Evolutionary conservation across 805 yeast genomes (phyloP).

Genomic region (Candida loeiensis): DNA sequence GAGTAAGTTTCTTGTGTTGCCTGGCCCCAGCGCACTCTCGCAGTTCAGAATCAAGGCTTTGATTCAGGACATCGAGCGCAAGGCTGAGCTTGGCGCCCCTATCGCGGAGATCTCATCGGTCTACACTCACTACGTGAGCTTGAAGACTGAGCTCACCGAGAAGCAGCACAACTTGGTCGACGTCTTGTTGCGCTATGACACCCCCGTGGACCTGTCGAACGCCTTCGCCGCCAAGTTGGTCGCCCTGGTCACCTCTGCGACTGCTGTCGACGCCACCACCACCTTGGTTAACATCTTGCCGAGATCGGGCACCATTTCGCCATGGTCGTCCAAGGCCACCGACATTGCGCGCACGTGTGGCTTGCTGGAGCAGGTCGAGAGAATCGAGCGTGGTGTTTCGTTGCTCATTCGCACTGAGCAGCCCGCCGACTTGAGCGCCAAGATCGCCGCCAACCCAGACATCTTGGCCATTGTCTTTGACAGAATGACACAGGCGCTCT

Average conservation of each 20-base stretch:
- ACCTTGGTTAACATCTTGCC: conserved; percentile 78
- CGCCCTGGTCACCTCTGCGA: conserved; percentile 25
- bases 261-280: conserved; percentile 34
- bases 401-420: conserved; percentile 66
- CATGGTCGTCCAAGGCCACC: conserved; percentile 99
- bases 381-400: conserved; percentile 90
- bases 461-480: conserved; percentile 75
- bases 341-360: conserved; percentile 91
- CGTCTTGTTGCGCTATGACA: conserved; percentile 70
- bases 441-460: conserved; percentile 36
- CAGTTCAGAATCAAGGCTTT: conserved; percentile 76
- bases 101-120: conserved; percentile 70
- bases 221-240: conserved; percentile 40
- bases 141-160: conserved; percentile 37
- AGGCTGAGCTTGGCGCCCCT: conserved; percentile 57
- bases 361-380: conserved; percentile 60
- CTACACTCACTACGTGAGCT: conserved; percentile 77
- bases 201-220: conserved; percentile 54
- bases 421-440: conserved; percentile 40
- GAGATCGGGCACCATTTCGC: conserved; percentile 93
- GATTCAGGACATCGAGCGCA: conserved; percentile 66
- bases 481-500: conserved; percentile 87
- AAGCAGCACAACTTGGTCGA: conserved; percentile 49
- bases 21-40: conserved; percentile 91
- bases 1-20: conserved; percentile 42